phyloP scores from a whole-genome alignment of 345 rosid genomes.

The Salix udensis region DNA sequence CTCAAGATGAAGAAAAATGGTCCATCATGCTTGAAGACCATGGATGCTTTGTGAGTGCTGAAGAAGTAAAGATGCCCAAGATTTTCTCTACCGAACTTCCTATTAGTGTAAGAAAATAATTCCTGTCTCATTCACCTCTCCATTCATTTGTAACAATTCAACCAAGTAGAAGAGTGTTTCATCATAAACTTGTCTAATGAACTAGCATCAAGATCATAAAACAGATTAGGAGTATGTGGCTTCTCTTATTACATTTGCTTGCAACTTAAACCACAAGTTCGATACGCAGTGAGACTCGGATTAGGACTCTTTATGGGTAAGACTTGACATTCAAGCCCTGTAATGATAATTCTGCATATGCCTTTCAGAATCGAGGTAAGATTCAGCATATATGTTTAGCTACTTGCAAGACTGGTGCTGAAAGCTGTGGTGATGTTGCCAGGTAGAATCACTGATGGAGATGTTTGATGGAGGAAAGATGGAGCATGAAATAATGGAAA shows the following conservation, averaged over 20 bases:
- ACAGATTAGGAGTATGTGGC: background rate
- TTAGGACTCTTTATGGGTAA: background rate
- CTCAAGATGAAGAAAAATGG: constrained; percentile 37
- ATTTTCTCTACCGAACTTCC: constrained; percentile 58
- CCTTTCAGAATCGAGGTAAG: background rate
- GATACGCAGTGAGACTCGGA: background rate
- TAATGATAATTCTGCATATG: background rate
- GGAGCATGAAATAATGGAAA: constrained; percentile 72
- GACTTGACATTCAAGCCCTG: background rate
- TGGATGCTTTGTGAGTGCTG: constrained; percentile 28
- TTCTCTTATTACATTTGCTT: background rate
- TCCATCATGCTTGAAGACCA: constrained; percentile 34
- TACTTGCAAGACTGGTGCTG: background rate
- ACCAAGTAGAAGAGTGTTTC: background rate
- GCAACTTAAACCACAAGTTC: background rate
- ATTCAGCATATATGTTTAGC: background rate
- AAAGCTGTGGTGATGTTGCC: constrained; percentile 20
- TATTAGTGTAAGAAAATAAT: constrained; percentile 41
- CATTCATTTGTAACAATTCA: background rate
- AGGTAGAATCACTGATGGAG: constrained; percentile 59
- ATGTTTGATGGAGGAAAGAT: constrained; percentile 63
- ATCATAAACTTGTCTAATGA: background rate
- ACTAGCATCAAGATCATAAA: background rate
- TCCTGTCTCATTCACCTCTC: background rate
- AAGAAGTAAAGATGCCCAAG: constrained; percentile 48